These are phyloP conservation scores for Saccharomyces hybrid DNA, from an alignment of 1,139 yeast species.

Conservation along the genomic window DNA sequence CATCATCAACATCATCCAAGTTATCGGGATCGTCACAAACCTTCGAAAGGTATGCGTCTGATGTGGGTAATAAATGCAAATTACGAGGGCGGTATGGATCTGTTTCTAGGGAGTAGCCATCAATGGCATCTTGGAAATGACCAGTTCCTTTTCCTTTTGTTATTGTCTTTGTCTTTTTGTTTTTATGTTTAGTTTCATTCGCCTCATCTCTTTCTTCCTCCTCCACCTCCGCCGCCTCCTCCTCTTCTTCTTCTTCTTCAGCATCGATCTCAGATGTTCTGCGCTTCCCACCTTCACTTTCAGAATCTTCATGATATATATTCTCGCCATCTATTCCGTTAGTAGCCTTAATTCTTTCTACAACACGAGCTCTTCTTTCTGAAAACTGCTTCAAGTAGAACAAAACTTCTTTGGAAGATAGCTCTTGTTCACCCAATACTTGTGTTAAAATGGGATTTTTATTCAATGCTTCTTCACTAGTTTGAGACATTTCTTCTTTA, in stretches of 20 bases:
- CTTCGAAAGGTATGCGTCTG: slow-evolving; percentile 43
- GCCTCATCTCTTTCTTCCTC: too few species aligned
- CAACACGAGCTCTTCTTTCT: slow-evolving; percentile 34
- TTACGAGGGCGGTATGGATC: slow-evolving; percentile 48
- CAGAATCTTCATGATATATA: slow-evolving; percentile 11
- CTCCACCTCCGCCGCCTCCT: too few species aligned
- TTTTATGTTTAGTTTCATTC: too few species aligned
- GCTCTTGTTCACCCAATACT: slow-evolving; percentile 37
- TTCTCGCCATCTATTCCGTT: slow-evolving; percentile 30
- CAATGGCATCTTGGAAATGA: slow-evolving; percentile 25
- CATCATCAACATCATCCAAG: slow-evolving; percentile 75
- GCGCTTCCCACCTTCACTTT: slow-evolving; percentile 5
- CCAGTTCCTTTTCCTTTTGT: neutral
- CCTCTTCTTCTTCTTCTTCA: too few species aligned
- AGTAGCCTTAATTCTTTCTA: slow-evolving; percentile 28
- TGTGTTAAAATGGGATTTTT: slow-evolving; percentile 36
- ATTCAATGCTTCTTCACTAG: slow-evolving; percentile 33
- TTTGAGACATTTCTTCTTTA: slow-evolving; percentile 24
- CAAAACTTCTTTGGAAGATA: slow-evolving; percentile 40
- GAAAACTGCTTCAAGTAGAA: slow-evolving; percentile 39
- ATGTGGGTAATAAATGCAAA: slow-evolving; percentile 46
- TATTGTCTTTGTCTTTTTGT: too few species aligned
- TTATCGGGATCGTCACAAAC: slow-evolving; percentile 55
- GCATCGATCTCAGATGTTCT: neutral
- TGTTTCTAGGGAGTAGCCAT: slow-evolving; percentile 29